Conservation (phyloP, 2,329 filamentous ascomycete genomes). For the Arthrobotrys sinensis region DNA sequence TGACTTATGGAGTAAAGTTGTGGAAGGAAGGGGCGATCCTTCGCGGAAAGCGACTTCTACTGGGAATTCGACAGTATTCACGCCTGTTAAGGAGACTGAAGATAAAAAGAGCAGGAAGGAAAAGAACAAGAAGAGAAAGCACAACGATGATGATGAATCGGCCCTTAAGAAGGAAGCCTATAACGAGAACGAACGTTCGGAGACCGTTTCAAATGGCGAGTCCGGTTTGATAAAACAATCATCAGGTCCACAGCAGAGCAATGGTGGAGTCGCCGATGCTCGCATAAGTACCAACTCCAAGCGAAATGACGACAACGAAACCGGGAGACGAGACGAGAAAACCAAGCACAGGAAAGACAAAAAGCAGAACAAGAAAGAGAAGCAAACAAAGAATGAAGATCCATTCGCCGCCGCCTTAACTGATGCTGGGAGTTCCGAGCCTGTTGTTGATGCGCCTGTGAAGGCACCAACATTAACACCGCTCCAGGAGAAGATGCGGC, state of each 20-base stretch:
- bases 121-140: conserved; percentile 61
- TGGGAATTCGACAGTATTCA: conserved; percentile 1
- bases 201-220: conserved; percentile 46
- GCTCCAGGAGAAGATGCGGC: conserved; percentile 92
- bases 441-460: conserved; percentile 66
- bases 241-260: conserved; percentile 34
- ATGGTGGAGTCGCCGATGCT: conserved; percentile 36
- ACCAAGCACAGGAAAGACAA: conserved; percentile 37
- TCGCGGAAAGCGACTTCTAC: not conserved
- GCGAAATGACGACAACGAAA: conserved; percentile 52
- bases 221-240: conserved; percentile 32
- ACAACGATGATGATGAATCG: conserved; percentile 21
- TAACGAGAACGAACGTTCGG: conserved; percentile 20
- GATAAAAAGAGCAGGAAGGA: conserved; percentile 65
- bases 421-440: conserved; percentile 1
- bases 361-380: conserved; percentile 29
- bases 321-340: conserved; percentile 52
- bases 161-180: conserved; percentile 55
- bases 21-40: conserved; percentile 76
- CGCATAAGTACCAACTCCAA: conserved; percentile 43
- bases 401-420: conserved; percentile 8
- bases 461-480: conserved; percentile 78
- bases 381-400: conserved; percentile 29
- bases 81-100: conserved; percentile 45
- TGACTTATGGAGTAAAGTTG: conserved; percentile 83